Conservation (phyloP, 345 rosid genomes). For the Theobroma cacao region DNA sequence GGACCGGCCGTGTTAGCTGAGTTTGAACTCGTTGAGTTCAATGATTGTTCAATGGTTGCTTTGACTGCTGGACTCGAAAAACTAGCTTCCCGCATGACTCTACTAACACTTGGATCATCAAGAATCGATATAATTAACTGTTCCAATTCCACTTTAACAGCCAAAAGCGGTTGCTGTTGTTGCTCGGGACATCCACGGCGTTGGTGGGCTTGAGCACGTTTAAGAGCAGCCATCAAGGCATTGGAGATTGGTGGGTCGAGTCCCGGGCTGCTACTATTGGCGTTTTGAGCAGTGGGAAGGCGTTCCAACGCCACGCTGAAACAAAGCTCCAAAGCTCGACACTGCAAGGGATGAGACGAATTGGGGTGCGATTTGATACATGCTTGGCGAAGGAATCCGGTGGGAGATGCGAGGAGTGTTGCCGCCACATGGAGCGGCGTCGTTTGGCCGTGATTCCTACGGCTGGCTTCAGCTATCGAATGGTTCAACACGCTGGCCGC, state of each 20-base stretch:
- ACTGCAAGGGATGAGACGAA: slow-evolving; percentile 98
- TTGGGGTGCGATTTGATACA: slow-evolving; percentile 98
- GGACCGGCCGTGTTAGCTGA: slow-evolving; percentile 29
- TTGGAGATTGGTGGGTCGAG: slow-evolving; percentile 89
- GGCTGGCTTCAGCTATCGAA: slow-evolving; percentile 84
- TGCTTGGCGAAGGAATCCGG: slow-evolving; percentile 94
- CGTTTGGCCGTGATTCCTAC: slow-evolving; percentile 92
- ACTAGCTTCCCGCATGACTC: slow-evolving; percentile 98
- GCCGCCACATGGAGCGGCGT: slow-evolving; percentile 99
- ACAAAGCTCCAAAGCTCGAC: slow-evolving; percentile 97
- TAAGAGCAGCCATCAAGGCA: slow-evolving; percentile 95
- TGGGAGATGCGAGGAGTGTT: slow-evolving; percentile 67
- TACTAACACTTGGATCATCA: slow-evolving; percentile 96
- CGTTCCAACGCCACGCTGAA: slow-evolving; percentile 98
- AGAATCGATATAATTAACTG: slow-evolving; percentile 94
- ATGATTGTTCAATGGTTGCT: slow-evolving; percentile 82
- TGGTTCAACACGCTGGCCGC: slow-evolving; percentile 87
- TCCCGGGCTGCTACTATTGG: slow-evolving; percentile 25
- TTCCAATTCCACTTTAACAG: slow-evolving; percentile 95
- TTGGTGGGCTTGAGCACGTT: slow-evolving; percentile 98
- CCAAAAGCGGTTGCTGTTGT: slow-evolving; percentile 93
- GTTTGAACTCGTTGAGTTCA: slow-evolving; percentile 41
- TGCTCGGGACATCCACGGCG: slow-evolving; percentile 98
- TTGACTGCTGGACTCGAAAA: slow-evolving; percentile 96
- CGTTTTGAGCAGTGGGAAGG: slow-evolving; percentile 61